phyloP scores from a whole-genome alignment of 805 yeast species.

The Candida easanensis region DNA sequence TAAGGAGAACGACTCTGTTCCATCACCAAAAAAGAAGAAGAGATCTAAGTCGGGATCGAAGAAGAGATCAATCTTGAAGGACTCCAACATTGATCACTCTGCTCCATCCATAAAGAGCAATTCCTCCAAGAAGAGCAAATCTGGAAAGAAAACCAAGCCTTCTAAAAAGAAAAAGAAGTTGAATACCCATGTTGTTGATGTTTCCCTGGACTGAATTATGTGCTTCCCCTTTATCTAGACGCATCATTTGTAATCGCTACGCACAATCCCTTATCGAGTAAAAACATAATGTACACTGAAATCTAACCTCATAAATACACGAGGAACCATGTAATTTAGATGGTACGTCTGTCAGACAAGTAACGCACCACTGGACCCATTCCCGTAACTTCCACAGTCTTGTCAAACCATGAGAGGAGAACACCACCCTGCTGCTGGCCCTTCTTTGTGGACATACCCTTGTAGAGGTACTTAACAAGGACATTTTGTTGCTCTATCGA shows the following conservation, averaged over 20 bases:
- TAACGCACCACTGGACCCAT: constrained; percentile 86
- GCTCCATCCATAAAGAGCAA: no score
- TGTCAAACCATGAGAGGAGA: constrained; percentile 88
- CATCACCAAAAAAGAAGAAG: no score
- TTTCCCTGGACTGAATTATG: constrained; percentile 7
- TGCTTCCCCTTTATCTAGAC: no score
- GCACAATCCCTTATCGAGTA: no score
- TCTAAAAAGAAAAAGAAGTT: constrained; percentile 21
- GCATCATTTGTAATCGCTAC: no score
- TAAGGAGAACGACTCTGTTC: no score
- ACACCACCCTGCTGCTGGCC: constrained; percentile 87
- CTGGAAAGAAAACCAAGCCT: constrained; percentile 17
- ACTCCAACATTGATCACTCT: no score
- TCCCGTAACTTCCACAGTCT: constrained; percentile 79
- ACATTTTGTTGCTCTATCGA: constrained; percentile 66
- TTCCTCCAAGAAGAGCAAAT: no score
- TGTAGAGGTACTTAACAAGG: constrained; percentile 80
- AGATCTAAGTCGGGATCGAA: no score
- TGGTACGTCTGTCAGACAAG: constrained; percentile 80
- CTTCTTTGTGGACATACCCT: constrained; percentile 73
- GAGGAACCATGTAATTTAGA: no score
- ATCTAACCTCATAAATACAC: no score
- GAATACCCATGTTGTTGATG: constrained; percentile 11
- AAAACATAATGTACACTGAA: constrained; percentile 4
- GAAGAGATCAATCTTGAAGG: no score